Evolutionary conservation across 257 asterid genomes (phyloP).

Genomic region (Linderniella brevidens): DNA sequence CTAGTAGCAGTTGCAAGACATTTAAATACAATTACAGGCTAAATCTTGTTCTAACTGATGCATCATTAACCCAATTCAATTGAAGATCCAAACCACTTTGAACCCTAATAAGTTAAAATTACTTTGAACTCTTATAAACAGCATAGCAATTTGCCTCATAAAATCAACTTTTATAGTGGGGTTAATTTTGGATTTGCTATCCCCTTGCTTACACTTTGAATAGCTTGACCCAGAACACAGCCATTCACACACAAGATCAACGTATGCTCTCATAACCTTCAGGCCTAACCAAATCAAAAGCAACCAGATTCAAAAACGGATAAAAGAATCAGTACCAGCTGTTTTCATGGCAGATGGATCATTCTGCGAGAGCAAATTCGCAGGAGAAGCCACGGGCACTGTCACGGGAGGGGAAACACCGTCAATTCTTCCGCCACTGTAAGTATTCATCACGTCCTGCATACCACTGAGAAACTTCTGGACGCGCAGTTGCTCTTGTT

Average conservation of each 20-base stretch:
- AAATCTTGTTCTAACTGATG: too few relatives aligned
- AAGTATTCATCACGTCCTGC: conserved; percentile 68
- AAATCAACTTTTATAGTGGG: too few relatives aligned
- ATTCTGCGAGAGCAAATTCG: conserved; percentile 13
- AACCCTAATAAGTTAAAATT: too few relatives aligned
- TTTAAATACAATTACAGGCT: too few relatives aligned
- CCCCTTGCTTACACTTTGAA: too few relatives aligned
- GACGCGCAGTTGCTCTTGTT: conserved; percentile 55
- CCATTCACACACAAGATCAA: background rate
- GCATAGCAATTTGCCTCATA: too few relatives aligned
- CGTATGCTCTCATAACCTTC: background rate
- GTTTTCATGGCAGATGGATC: conserved; percentile 18
- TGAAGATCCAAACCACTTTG: too few relatives aligned
- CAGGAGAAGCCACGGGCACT: conserved; percentile 14
- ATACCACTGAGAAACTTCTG: conserved; percentile 58
- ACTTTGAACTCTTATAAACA: too few relatives aligned
- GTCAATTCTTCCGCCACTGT: conserved; percentile 19
- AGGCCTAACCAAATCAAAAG: background rate
- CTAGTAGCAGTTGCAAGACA: too few relatives aligned
- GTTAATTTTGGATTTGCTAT: too few relatives aligned
- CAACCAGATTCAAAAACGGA: background rate
- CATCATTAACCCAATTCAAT: background rate
- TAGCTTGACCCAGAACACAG: too few relatives aligned
- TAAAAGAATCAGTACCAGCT: conserved; percentile 18
- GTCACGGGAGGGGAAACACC: conserved; percentile 17